Evolutionary conservation across 2,329 filamentous ascomycete genomes (phyloP).

Genomic region (Claviceps humidiphila): DNA sequence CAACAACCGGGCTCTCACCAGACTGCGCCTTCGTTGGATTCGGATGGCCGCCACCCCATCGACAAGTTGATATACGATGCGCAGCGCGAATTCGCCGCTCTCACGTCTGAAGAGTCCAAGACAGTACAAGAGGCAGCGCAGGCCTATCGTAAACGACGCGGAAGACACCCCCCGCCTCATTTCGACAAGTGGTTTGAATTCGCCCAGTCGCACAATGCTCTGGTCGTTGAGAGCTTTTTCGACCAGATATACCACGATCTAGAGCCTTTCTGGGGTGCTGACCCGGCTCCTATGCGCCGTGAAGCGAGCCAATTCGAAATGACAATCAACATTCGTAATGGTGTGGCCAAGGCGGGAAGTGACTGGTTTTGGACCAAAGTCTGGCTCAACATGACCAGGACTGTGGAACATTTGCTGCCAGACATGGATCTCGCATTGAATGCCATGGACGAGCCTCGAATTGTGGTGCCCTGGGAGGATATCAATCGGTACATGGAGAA

Average conservation of each 20-base stretch:
- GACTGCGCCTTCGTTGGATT: background rate
- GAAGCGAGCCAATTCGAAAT: conserved; percentile 44
- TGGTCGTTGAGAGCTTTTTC: conserved; percentile 51
- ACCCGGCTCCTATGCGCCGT: conserved; percentile 33
- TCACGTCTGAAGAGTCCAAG: conserved; percentile 31
- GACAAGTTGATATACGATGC: conserved; percentile 35
- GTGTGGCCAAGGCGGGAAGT: conserved; percentile 35
- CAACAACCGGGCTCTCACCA: conserved; percentile 2
- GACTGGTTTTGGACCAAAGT: conserved; percentile 47
- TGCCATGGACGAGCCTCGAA: conserved; percentile 51
- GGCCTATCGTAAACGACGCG: conserved; percentile 43
- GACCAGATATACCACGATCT: conserved; percentile 51
- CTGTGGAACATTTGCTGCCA: conserved; percentile 42
- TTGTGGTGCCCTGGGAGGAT: conserved; percentile 51
- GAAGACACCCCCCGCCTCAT: conserved; percentile 48
- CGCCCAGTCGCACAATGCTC: conserved; percentile 35
- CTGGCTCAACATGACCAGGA: conserved; percentile 39
- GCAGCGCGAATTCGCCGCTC: conserved; percentile 24
- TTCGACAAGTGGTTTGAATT: conserved; percentile 49
- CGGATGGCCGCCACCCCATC: conserved; percentile 31
- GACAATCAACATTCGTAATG: conserved; percentile 44
- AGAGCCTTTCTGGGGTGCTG: conserved; percentile 42
- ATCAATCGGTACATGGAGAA: conserved; percentile 40
- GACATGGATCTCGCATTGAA: conserved; percentile 58
- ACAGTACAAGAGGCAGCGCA: conserved; percentile 41